Base-by-base conservation (phyloP, 768 basidiomycete species). In the Termitomyces sp. region DNA sequence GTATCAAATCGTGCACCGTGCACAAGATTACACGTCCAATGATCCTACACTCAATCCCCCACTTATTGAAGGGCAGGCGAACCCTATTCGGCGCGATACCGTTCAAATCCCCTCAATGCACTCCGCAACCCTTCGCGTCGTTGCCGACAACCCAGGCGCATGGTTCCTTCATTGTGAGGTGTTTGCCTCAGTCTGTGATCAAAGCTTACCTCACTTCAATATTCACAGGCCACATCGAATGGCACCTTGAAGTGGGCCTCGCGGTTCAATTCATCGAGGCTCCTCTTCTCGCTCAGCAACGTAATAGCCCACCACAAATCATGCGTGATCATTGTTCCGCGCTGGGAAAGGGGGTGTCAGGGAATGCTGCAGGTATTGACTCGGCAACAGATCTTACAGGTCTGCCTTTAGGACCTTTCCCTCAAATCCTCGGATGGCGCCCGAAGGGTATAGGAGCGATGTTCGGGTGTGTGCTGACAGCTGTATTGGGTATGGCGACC, bases 51-150 rank as follows among this genome's bases (percentile, higher is more conserved):
- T 95, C 50, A 96, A 96, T 73, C 94, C 93, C 14, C 87, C 90
- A 0, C 74, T 93, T 57, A 75, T 80, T 26, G 90, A 93, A 72
- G 86, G 83, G 14, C 89, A 93, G 65, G 69, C 75, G 1, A 99
- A 98, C 74, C 96, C 95, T 2, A 84, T 95, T 67, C 86, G 93
- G n/a, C 82, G 96, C 43, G 96, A 99, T 71, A 95, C 93, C 0
- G 76, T 96, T 16, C 82, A 85, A 58, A 83, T 97, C 53, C 88
- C 90, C 3, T 79, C 84, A 4, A 79, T 79, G 59, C 72, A 81
- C 20, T 86, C 86, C 3, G 89, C 82, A 12, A 90, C 89, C 0
- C 74, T 99, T 48, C 85, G 93, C 23, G 72, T 95, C 66, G 75
- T 87, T 50, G 92, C 93, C 1, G 91, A 98, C 70, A 98, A 98